Conservation (phyloP, 2,329 filamentous ascomycete genomes). For the Clarireedia paspali region DNA sequence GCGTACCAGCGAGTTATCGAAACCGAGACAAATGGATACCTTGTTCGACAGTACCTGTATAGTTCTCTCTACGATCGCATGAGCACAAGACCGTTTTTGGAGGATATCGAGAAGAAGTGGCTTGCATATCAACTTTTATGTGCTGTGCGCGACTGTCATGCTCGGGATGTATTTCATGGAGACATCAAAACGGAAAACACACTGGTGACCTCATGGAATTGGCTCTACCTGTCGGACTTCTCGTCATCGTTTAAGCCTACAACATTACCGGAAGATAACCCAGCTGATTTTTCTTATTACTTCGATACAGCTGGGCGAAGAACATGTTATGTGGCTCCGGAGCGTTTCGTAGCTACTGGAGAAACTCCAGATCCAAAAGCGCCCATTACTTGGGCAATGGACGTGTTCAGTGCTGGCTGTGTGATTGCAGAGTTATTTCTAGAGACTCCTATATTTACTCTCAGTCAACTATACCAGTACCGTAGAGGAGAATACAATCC, state of each 20-base stretch:
- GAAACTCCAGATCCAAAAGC: conserved; percentile 56
- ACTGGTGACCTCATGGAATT: conserved; percentile 97
- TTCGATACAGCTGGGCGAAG: conserved; percentile 88
- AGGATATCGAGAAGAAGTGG: conserved; percentile 99
- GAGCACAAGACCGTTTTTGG: conserved; percentile 90
- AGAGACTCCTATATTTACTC: conserved; percentile 92
- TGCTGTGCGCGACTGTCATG: conserved; percentile 84
- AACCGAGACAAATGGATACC: conserved; percentile 82
- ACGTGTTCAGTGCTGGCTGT: conserved; percentile 94
- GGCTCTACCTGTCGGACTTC: conserved; percentile 97
- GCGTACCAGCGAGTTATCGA: conserved; percentile 87
- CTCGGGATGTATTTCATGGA: conserved; percentile 83
- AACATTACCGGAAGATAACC: conserved; percentile 90
- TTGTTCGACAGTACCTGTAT: conserved; percentile 91
- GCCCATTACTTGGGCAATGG: conserved; percentile 86
- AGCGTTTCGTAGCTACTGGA: conserved; percentile 72
- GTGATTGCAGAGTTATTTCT: conserved; percentile 95
- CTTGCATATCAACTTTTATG: conserved; percentile 92
- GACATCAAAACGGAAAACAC: conserved; percentile 99
- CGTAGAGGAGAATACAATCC: conserved; percentile 89
- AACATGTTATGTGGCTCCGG: conserved; percentile 92
- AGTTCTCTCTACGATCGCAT: conserved; percentile 96
- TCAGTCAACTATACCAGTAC: conserved; percentile 94
- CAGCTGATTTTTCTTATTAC: conserved; percentile 94
- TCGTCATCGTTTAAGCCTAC: conserved; percentile 93